Evolutionary conservation across 176 grass and related monocot species (phyloP), one percentile per base, ranked within the genome.

Genomic region (Eleusine coracana): DNA sequence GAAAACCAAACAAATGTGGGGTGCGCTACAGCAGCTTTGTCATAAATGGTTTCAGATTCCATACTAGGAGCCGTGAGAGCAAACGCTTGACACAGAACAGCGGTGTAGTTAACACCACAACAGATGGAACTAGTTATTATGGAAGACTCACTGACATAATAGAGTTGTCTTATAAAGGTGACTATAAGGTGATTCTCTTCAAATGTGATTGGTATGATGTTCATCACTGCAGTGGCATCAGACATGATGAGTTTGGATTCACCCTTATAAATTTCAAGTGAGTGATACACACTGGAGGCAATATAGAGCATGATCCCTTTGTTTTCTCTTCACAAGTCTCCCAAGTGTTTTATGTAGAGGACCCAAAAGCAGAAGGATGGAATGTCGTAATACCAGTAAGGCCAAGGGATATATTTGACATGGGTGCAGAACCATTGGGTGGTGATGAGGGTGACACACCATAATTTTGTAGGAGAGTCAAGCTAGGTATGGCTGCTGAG

Each of bases 321-420:
- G 66, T 68, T 18, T 68, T 68, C 36, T 76, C 73, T 15, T 60
- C 54, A 25, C 73, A 76, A 61, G n/a, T 76, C 3, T 23, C 39
- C 12, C 54, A 76, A 27, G 55, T 76, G 2, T 61, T 61, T 21
- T 61, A 76, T 61, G 55, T 76, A 5, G 21, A 76, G 10, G 37
- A 76, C 0, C 55, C 74, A 40, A 61, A 61, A 61, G 37, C 55
- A 59, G 54, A 61, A 76, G 20, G 36, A 60, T 76, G 54, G 54
- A 37, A 76, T 14, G n/a, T 23, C 7, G 74, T 59, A 20, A 6
- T 31, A 15, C 37, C 9, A 40, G 34, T 59, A 25, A 76, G 46
- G 25, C 46, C 70, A 29, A 50, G 46, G 16, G 70, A 73, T 52
- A 13, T 18, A 25, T 73, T 51, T 52, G 70, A 73, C 16, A 73